Percentiles rank a stretch among this genome's conserved stretches.
Evolutionary conservation across 2,329 filamentous ascomycete genomes (phyloP).

Genomic region (Fusarium sp.): DNA sequence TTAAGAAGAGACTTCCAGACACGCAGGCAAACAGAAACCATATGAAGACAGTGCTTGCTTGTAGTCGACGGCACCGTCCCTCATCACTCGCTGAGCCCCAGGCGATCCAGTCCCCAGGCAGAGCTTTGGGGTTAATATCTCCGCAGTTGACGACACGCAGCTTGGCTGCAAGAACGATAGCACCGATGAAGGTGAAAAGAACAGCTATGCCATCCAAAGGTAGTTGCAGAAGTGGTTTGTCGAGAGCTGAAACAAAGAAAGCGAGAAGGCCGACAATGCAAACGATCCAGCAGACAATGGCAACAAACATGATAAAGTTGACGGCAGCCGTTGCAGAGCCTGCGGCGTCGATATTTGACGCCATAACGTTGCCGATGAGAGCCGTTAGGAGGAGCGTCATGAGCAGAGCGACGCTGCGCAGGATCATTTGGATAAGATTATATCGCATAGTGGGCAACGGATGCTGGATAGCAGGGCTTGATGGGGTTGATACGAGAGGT

Average conservation of each 20-base stretch:
- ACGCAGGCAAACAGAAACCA: slow-evolving; percentile 81
- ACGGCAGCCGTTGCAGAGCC: slow-evolving; percentile 59
- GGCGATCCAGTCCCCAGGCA: slow-evolving; percentile 66
- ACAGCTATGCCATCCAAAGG: slow-evolving; percentile 69
- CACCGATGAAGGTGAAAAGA: slow-evolving; percentile 77
- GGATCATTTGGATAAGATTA: slow-evolving; percentile 57
- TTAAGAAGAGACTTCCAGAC: slow-evolving; percentile 66
- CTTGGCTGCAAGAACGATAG: slow-evolving; percentile 77
- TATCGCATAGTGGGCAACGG: slow-evolving; percentile 46
- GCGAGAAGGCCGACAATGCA: slow-evolving; percentile 71
- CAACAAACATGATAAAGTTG: slow-evolving; percentile 77
- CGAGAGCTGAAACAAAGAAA: slow-evolving; percentile 64
- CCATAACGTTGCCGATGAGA: slow-evolving; percentile 69
- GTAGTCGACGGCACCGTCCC: slow-evolving; percentile 79
- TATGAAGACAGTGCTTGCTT: slow-evolving; percentile 79
- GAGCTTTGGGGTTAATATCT: slow-evolving; percentile 54
- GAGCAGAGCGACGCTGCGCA: slow-evolving; percentile 64
- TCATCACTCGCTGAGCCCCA: slow-evolving; percentile 69
- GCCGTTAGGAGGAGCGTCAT: slow-evolving; percentile 65
- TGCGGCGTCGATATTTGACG: slow-evolving; percentile 59
- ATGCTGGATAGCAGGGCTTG: slow-evolving; percentile 18
- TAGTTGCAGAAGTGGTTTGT: slow-evolving; percentile 64
- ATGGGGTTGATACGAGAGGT: neutral
- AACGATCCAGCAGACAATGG: slow-evolving; percentile 73
- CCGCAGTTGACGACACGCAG: slow-evolving; percentile 76